Percentiles rank a stretch among this genome's conserved stretches.
phyloP scores from a whole-genome alignment of 345 rosid species.

The Populus pruinosa region DNA sequence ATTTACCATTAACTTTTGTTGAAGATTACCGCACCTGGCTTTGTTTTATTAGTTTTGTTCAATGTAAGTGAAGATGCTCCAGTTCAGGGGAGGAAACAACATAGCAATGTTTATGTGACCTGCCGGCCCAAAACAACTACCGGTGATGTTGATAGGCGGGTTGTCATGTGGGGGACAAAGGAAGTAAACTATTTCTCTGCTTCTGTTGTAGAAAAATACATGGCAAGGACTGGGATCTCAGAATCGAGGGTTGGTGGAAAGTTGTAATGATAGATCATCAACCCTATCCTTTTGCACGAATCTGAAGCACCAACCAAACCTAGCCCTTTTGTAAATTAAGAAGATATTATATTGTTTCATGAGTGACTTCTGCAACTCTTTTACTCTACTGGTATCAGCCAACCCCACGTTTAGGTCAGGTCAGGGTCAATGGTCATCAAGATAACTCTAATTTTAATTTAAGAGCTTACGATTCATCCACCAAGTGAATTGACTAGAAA shows the following conservation, averaged over 20 bases:
- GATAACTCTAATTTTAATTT: background rate
- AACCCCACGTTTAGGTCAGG: background rate
- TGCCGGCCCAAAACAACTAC: background rate
- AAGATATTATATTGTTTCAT: background rate
- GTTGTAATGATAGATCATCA: slow-evolving; percentile 1
- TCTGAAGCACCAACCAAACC: background rate
- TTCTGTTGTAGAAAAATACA: background rate
- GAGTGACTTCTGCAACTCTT: background rate
- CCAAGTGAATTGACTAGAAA: background rate
- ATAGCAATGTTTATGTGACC: background rate
- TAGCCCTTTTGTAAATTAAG: background rate
- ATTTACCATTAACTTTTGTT: too few relatives aligned
- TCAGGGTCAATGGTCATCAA: background rate
- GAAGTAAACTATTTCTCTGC: background rate
- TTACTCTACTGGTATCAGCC: background rate
- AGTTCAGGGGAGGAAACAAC: background rate
- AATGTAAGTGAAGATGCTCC: background rate
- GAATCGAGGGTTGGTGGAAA: slow-evolving; percentile 5
- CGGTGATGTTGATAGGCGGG: background rate
- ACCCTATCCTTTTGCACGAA: background rate
- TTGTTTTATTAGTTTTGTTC: background rate
- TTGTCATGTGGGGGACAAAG: background rate
- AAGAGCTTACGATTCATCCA: background rate
- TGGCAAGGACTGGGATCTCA: background rate
- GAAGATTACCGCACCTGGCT: background rate